Conservation (phyloP, 768 basidiomycete species). For the Lentinula detonsa region DNA sequence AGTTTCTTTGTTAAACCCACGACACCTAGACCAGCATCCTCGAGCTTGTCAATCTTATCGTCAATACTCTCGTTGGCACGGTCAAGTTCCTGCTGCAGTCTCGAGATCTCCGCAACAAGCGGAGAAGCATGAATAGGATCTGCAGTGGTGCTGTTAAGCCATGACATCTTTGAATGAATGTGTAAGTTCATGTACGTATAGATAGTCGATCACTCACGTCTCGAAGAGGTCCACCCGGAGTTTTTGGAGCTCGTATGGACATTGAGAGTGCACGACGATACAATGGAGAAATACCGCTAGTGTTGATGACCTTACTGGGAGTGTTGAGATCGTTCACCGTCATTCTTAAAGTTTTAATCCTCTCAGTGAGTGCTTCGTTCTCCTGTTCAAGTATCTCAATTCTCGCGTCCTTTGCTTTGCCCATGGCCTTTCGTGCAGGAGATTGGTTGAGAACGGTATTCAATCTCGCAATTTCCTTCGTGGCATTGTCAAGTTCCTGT, state of each 20-base stretch:
- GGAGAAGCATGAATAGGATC: conserved; percentile 52
- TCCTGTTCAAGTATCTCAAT: conserved; percentile 74
- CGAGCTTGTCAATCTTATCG: conserved; percentile 81
- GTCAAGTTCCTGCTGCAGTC: conserved; percentile 71
- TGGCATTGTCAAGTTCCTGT: conserved; percentile 68
- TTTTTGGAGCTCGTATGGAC: conserved; percentile 65
- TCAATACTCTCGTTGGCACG: conserved; percentile 81
- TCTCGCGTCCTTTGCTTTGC: conserved; percentile 68
- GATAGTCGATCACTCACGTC: conserved; percentile 49
- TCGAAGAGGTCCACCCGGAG: conserved; percentile 71
- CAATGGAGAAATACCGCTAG: conserved; percentile 67
- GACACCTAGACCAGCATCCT: conserved; percentile 72
- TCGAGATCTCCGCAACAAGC: conserved; percentile 63
- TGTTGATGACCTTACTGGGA: conserved; percentile 49
- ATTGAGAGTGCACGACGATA: conserved; percentile 66
- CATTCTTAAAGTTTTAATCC: conserved; percentile 53
- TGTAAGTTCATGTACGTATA: not conserved
- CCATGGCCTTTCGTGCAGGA: conserved; percentile 71
- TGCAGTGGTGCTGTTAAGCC: conserved; percentile 56
- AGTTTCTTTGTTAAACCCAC: conserved; percentile 66
- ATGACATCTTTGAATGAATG: conserved; percentile 49
- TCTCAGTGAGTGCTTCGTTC: conserved; percentile 69
- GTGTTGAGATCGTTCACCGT: conserved; percentile 48
- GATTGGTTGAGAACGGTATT: conserved; percentile 64
- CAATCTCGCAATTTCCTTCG: conserved; percentile 69